Base-by-base conservation (phyloP, 192 early-diverging fungal species). In the Bifiguratus adelaidae region DNA sequence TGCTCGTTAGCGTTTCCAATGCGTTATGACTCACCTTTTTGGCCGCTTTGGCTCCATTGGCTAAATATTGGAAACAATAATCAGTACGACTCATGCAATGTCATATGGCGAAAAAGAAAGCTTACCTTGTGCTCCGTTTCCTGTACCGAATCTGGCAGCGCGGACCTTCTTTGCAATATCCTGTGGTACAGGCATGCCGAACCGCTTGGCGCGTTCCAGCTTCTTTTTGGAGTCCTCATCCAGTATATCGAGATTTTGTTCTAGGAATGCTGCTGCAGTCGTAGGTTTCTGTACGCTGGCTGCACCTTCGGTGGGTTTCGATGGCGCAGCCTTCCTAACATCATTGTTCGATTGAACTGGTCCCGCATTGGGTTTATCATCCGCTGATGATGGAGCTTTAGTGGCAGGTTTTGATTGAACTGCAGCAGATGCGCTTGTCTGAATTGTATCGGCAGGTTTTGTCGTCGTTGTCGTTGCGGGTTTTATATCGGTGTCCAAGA, bases 141-240 rank as follows among this genome's bases (percentile, higher is more conserved):
- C n/a, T n/a, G n/a, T n/a, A n/a, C 76, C 76, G 50, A 83, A 83
- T 40, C 74, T 61, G 2, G 64, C 67, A 13, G 77, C 77, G 23
- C 77, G 55, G 21, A 74, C 61, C 6, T 61, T 26, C 13, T 68
- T 66, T 45, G 70, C 74, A 28, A 65, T 66, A 8, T 65, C 44
- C 25, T 79, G 73, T 13, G 54, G 60, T 18, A 73, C 32, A 42
- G 60, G 52, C 21, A 63, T 55, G 20, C 73, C 73, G 52, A 76
- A 75, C 21, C 71, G 50, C 44, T 63, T 68, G 23, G 48, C 60
- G 19, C 56, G 47, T 29, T 58, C 56, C 30, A 51, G 25, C 4
- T 48, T 46, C 22, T 23, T 34, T 30, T 66, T 34, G 6, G 52
- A 42, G 13, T 73, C 64, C 48, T 56, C 28, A 50, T 41, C 7